Percentiles rank a stretch among this genome's conserved stretches.
These are phyloP conservation scores for Calonectria crousiana DNA, from an alignment of 2,329 filamentous ascomycete species.

Conservation along the genomic window DNA sequence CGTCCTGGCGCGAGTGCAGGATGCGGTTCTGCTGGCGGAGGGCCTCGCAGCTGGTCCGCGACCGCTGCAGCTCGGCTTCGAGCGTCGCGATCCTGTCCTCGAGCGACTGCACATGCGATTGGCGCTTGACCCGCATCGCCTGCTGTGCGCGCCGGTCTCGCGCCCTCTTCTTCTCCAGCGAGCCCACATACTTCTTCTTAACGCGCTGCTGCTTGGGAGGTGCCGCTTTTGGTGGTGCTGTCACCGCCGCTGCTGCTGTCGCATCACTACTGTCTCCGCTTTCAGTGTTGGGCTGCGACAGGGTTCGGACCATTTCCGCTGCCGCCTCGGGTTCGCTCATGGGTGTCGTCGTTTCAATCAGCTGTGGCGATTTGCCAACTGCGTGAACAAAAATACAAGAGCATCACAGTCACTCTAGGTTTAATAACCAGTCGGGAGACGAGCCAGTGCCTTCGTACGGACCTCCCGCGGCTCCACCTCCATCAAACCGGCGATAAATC, in stretches of 20 bases:
- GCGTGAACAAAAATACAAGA: neutral
- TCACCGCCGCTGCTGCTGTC: neutral
- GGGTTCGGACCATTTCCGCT: conserved; percentile 1
- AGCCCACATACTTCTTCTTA: neutral
- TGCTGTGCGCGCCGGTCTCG: neutral
- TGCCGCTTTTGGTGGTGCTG: neutral
- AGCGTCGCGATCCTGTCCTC: neutral
- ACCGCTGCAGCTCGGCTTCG: neutral
- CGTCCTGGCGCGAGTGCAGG: neutral
- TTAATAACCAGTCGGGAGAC: neutral
- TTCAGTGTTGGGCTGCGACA: neutral
- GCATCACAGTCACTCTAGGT: neutral
- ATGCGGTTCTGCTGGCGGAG: neutral
- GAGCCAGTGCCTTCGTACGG: neutral
- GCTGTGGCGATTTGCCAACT: neutral
- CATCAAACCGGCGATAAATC: neutral
- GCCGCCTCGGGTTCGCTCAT: neutral
- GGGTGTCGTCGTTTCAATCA: neutral
- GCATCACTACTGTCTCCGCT: neutral
- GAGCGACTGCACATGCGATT: neutral
- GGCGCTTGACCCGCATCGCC: neutral
- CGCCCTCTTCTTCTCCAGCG: neutral
- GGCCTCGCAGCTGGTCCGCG: neutral
- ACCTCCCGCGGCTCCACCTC: neutral
- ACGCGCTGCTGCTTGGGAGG: neutral